Base-by-base conservation (phyloP, 1,284 basidiomycete genomes). In the Rhodofomes roseus region DNA sequence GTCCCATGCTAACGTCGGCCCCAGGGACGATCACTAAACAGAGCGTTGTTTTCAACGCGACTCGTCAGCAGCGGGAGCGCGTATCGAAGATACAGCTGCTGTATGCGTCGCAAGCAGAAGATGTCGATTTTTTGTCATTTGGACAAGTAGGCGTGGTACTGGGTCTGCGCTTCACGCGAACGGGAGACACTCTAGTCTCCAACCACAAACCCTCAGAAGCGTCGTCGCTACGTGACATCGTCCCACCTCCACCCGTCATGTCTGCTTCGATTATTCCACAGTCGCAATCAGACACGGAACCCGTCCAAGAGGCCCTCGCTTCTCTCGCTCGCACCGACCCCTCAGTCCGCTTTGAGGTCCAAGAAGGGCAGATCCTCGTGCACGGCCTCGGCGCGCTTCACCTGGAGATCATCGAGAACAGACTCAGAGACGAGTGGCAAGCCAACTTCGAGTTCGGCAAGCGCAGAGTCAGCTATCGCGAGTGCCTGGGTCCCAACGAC, bases 371-470 rank as follows among this genome's bases (percentile, higher is more conserved):
- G 68, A 79, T 92, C 39, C 81, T 96, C 39, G 81, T 94, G 1
- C 90, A 93, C 65, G 93, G 93, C 4, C 83, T 95, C 58, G 93
- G 93, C 14, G 85, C 90, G 40, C 79, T 96, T 29, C 93, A 96
- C 70, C 81, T 96, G 7, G 93, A 96, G 71, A 95, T 96, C 59
- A 82, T 94, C 1, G 90, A 93, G 72, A 85, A 86, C 39, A 80
- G 94, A 27, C 76, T 96, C 34, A 79, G 79, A 56, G 85, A 92
- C 61, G 93, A 95, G 73, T 96, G 91, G 84, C 81, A 84, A 29
- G 92, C 81, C 20, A 80, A 84, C 43, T 94, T 92, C 63, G 85
- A 92, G 68, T 82, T 94, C 68, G 93, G 93, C 2, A 77, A 75
- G 56, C 85, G 93, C 58, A 81, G 88, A 5, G 93, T 96, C 53